Base-by-base conservation (phyloP, 352 stramenopile species). In the Phytophthora cryptogea region DNA sequence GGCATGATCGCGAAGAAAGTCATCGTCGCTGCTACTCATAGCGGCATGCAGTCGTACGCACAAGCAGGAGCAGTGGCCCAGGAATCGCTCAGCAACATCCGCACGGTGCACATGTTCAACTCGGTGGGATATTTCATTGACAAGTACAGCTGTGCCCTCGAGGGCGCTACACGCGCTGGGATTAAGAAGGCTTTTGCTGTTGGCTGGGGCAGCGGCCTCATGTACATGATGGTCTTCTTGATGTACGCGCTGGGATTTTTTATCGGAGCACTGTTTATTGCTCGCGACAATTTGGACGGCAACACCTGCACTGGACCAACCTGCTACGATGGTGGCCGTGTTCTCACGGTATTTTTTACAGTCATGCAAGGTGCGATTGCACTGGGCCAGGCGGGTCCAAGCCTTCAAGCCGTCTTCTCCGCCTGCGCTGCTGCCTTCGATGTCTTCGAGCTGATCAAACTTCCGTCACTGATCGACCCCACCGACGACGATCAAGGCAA, bases 31-130 rank as follows among this genome's bases (percentile, higher is more conserved):
- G 56, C 67, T 7, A 74, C 52, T 0, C 52, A 75, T 20, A 40
- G 35, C 10, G 53, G 50, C 2, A 63, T 77, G 1, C 40, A 68
- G 17, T 66, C 73, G 9, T 71, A 79, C 33, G 67, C 49, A 2
- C 2, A 81, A 20, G 78, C 75, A 5, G 76, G 77, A 0, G 66
- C 69, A 2, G 53, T 88, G 8, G 75, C 76, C 0, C 68, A 88
- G 48, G 78, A 88, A 35, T 57, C 64, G 1, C 63, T 86, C 14
- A 68, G 59, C n/a, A 88, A 84, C 56, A 69, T 86, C 36, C 73
- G 63, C 30, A 88, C 73, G 10, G 80, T 89, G 43, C 68, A 83
- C 59, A 74, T 73, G 53, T 83, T 88, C 65, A 86, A 83, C 53
- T 69, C 69, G 5, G 54, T 86, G 2, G 16, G 51, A 1, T 42